A percentile compares a stretch with the other conserved stretches of the same genome.
Evolutionary conservation across 305 asterid genomes (phyloP).

Genomic region (Andrographis paniculata): DNA sequence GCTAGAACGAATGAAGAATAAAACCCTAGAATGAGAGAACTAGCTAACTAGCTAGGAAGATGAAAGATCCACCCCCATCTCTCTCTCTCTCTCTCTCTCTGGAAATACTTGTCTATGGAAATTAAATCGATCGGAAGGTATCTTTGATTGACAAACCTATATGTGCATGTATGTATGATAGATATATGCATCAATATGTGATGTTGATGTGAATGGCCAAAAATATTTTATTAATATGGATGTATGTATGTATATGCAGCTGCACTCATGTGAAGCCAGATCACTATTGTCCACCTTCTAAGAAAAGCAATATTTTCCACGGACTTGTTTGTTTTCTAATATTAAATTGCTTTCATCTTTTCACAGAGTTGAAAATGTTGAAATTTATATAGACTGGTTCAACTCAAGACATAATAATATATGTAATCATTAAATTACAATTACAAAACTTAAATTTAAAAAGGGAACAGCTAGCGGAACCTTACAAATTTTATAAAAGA

Average conservation of each 20-base stretch:
- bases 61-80: slow-evolving; percentile 21
- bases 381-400: slow-evolving; percentile 30
- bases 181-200: slow-evolving; percentile 23
- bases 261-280: slow-evolving; percentile 47
- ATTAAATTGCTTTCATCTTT: slow-evolving; percentile 7
- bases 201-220: slow-evolving; percentile 26
- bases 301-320: slow-evolving; percentile 24
- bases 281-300: slow-evolving; percentile 33
- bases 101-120: slow-evolving; percentile 16
- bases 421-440: too few relatives aligned
- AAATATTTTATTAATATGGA: slow-evolving; percentile 1
- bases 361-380: slow-evolving; percentile 27
- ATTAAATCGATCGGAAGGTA: slow-evolving; percentile 23
- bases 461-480: too few relatives aligned
- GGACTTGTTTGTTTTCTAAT: slow-evolving; percentile 17
- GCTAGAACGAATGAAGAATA: slow-evolving; percentile 25
- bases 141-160: slow-evolving; percentile 18
- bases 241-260: neutral
- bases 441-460: too few relatives aligned
- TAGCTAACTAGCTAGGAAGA: slow-evolving; percentile 20
- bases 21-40: slow-evolving; percentile 44
- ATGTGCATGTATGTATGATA: slow-evolving; percentile 14
- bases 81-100: slow-evolving; percentile 23
- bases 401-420: too few relatives aligned
- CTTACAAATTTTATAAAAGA: too few relatives aligned